A percentile compares a stretch with the other conserved stretches of the same genome.
These are phyloP conservation scores for Arthrobotrys sinensis DNA, from an alignment of 2,329 filamentous ascomycete genomes.

Conservation along the genomic window DNA sequence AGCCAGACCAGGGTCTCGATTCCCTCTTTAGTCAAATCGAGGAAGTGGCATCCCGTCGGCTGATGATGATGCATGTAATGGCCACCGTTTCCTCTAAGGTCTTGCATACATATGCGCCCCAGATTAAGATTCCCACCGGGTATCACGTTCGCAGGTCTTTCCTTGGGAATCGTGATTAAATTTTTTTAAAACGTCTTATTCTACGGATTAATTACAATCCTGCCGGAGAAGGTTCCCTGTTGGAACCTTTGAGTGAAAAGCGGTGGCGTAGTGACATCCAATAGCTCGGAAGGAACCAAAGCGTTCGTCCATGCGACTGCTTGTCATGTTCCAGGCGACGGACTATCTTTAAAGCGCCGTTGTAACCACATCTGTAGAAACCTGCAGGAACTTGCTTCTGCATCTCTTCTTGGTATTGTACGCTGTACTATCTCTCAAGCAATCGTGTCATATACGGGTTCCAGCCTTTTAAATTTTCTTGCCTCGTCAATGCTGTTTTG, in stretches of 20 bases:
- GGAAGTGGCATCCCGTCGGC: conserved; percentile 45
- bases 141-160: conserved; percentile 13
- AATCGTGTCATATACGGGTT: conserved; percentile 44
- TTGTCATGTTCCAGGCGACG: conserved; percentile 18
- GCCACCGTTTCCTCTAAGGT: conserved; percentile 51
- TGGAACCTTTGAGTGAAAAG: background rate
- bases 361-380: conserved; percentile 38
- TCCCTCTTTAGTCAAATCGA: conserved; percentile 28
- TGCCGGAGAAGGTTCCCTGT: conserved; percentile 14
- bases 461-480: background rate
- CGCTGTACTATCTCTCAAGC: conserved; percentile 25
- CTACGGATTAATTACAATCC: conserved; percentile 32
- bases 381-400: conserved; percentile 23
- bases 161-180: too few species aligned
- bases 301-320: conserved; percentile 44
- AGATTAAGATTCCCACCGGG: conserved; percentile 17
- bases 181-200: background rate
- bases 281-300: conserved; percentile 29
- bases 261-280: conserved; percentile 5
- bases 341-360: conserved; percentile 46
- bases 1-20: conserved; percentile 31
- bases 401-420: conserved; percentile 9
- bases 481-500: background rate
- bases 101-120: conserved; percentile 41
- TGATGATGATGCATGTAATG: conserved; percentile 52